Base-by-base conservation (phyloP, 768 basidiomycete species). In the Hortiboletus campestris region DNA sequence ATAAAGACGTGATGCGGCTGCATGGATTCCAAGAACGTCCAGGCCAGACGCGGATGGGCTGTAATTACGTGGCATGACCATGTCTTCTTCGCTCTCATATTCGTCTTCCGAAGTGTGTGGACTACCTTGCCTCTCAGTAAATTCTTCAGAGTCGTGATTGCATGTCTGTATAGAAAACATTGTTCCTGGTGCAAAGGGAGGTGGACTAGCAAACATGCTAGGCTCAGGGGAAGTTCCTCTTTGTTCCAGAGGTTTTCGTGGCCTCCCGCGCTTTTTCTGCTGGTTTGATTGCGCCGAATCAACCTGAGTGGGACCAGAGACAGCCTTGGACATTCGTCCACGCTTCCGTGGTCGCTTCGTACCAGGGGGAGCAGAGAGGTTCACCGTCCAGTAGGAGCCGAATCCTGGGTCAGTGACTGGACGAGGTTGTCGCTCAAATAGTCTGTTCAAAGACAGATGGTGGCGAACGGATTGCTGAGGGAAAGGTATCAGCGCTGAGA, bases 341-440 rank as follows among this genome's bases (percentile, higher is more conserved):
- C 90, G 82, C 67, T 91, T 92, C 20, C 90, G 82, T 41, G 90
- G 90, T 54, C 90, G 83, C 72, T 92, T 92, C 1, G 89, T 91
- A 20, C 90, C 90, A 2, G 89, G 89, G 13, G 89, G 89, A n/a
- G 90, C 90, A 46, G 81, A 70, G 20, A 91, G 77, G 70, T 91
- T 91, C n/a, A 92, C 90, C 35, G 89, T 91, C 90, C 90, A 92
- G 66, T 92, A 91, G 12, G 89, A 91, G 20, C 90, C 90, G 67
- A 91, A 90, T 16, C 90, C 90, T 13, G 90, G 90, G 68, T 91
- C 89, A 31, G 89, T 89, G 11, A 88, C 86, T 9, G 90, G 90
- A 47, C 90, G 81, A 19, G 87, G 85, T 62, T 90, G 88, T 47
- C 89, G 81, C 68, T 92, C 90, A 64, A 92, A 92, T 6, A 92